Percentiles rank a stretch among this genome's conserved stretches.
These are phyloP conservation scores for Calonectria ilicicola DNA, from an alignment of 2,329 filamentous ascomycete species.

Conservation along the genomic window DNA sequence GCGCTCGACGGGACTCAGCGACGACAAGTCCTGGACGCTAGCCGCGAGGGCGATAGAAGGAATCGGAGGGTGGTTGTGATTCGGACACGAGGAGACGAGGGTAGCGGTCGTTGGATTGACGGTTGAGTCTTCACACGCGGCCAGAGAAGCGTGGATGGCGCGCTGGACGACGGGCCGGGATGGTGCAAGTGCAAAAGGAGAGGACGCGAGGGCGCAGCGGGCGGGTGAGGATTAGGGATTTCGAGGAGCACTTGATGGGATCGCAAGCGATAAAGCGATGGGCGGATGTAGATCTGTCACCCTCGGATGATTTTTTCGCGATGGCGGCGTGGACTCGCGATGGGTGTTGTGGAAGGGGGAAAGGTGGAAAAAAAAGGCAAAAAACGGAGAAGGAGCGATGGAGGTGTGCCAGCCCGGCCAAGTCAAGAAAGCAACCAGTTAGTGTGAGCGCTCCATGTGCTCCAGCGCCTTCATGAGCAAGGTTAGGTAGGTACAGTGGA, in stretches of 20 bases:
- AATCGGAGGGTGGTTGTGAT: constrained; percentile 2
- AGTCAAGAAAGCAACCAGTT: constrained; percentile 15
- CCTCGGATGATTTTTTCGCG: constrained; percentile 30
- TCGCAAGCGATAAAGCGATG: constrained; percentile 20
- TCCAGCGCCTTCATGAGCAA: constrained; percentile 26
- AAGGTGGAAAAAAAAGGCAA: constrained; percentile 42
- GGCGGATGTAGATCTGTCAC: constrained; percentile 15
- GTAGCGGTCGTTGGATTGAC: constrained; percentile 17
- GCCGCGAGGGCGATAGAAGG: constrained; percentile 23
- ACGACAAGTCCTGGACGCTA: constrained; percentile 28
- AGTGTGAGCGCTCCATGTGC: constrained; percentile 26
- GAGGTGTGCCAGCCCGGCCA: constrained; percentile 32
- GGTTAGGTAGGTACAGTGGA: constrained; percentile 17
- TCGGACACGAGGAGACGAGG: neutral
- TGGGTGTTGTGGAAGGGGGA: constrained; percentile 44
- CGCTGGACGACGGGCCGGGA: constrained; percentile 30
- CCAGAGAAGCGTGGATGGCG: constrained; percentile 31
- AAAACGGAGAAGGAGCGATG: constrained; percentile 42
- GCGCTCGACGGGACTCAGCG: constrained; percentile 37
- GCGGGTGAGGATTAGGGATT: neutral
- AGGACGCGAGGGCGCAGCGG: constrained; percentile 35
- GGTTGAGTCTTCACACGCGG: constrained; percentile 16
- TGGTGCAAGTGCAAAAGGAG: constrained; percentile 34
- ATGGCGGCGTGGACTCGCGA: constrained; percentile 32
- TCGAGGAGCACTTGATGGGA: constrained; percentile 22